Evolutionary conservation across 768 basidiomycete genomes (phyloP), one percentile per base, ranked within the genome.

Genomic region (Phallus indusiatus): DNA sequence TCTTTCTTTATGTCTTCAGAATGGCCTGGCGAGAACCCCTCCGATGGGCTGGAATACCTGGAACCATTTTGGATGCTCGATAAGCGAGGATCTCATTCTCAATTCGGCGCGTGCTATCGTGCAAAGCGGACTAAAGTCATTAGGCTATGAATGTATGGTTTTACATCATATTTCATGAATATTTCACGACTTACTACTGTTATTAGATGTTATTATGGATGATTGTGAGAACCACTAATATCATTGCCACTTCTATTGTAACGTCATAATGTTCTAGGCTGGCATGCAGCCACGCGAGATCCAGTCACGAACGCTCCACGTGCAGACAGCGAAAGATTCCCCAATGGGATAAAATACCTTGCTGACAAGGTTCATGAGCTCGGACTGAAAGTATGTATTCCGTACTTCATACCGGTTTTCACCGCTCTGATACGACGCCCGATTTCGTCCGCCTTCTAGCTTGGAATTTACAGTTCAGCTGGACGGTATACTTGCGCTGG

Each of bases 21-120:
- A 71, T 59, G 70, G 71, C 3, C 65, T 71, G 7, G 72, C 72
- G 0, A 36, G 62, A 20, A 70, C 70, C 0, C 72, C 72, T 0
- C 72, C 71, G 61, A 73, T 73, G 71, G 72, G 72, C 1, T 73
- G 71, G 72, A 72, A 74, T 62, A 70, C 71, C 0, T 73, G 72
- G 73, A 75, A 74, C 60, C 66, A 69, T 54, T 75, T 74, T 55
- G 73, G 69, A 0, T 76, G 75, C 57, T 64, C 66, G 47, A 74
- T 75, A 48, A 63, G 62, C 34, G 71, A 74, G 55, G 69, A 72
- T 48, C 65, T 65, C 52, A 72, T 76, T 60, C 53, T 73, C 28
- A 60, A 62, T 18, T 69, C 72, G 3, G 75, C 74, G 5, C 61
- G 69, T 21, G 66, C 67, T 1, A 56, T 75, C 21, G 63, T 74